Conservation (phyloP, 768 basidiomycete genomes). For the Leccinum obscurum region DNA sequence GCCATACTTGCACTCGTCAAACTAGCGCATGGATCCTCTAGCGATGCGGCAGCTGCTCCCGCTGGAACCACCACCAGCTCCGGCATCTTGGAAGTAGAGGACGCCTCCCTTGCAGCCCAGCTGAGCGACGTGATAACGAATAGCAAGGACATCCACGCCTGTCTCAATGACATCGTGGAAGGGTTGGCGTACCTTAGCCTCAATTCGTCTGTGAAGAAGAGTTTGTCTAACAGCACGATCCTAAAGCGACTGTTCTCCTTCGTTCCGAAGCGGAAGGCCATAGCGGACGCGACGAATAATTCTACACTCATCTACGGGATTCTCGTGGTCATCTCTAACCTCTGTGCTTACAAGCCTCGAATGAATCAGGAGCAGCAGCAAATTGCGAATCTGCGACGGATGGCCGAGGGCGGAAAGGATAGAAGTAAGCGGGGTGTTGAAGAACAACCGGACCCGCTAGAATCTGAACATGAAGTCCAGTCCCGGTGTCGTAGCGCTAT, state of each 20-base stretch:
- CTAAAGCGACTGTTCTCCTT: slow-evolving; percentile 58
- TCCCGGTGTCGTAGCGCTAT: slow-evolving; percentile 58
- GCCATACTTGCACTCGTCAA: slow-evolving; percentile 80
- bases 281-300: slow-evolving; percentile 32
- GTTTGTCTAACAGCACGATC: slow-evolving; percentile 57
- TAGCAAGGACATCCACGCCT: slow-evolving; percentile 37
- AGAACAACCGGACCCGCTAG: slow-evolving; percentile 41
- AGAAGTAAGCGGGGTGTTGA: slow-evolving; percentile 28
- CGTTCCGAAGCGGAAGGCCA: slow-evolving; percentile 49
- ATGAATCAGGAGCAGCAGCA: slow-evolving; percentile 82
- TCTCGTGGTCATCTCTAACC: slow-evolving; percentile 70
- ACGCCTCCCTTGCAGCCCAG: slow-evolving; percentile 48
- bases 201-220: slow-evolving; percentile 61
- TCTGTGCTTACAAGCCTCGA: slow-evolving; percentile 68
- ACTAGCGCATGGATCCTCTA: slow-evolving; percentile 55
- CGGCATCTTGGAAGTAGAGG: slow-evolving; percentile 23
- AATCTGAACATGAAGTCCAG: slow-evolving; percentile 68
- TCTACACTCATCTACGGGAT: slow-evolving; percentile 75
- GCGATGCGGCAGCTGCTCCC: slow-evolving; percentile 38
- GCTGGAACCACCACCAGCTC: slow-evolving; percentile 12
- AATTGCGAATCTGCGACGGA: slow-evolving; percentile 72
- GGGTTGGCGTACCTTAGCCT: slow-evolving; percentile 82
- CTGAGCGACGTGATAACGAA: slow-evolving; percentile 59
- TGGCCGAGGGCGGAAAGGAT: slow-evolving; percentile 57
- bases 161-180: slow-evolving; percentile 70